phyloP scores from a whole-genome alignment of 1,139 yeast genomes.

The Magnusiomyces suaveolens region DNA sequence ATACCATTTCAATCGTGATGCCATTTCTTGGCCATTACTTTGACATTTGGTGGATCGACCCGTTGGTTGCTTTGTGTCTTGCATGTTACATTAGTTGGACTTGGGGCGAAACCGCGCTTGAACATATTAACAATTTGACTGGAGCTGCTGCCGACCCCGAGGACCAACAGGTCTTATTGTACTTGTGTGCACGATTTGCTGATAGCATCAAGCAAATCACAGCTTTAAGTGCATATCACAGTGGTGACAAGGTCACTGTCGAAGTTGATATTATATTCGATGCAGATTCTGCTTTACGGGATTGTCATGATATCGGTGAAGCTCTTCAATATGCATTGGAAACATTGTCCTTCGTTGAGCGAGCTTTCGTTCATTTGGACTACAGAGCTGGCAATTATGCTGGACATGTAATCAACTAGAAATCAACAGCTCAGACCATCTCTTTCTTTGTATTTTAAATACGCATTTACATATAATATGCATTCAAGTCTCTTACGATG shows the following conservation, averaged over 20 bases:
- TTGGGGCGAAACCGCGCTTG: conserved; percentile 55
- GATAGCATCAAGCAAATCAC: conserved; percentile 57
- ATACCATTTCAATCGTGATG: conserved; percentile 57
- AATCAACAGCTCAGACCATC: neutral
- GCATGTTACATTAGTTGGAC: conserved; percentile 54
- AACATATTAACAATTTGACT: conserved; percentile 63
- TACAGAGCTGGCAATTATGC: conserved; percentile 38
- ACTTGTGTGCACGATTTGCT: conserved; percentile 60
- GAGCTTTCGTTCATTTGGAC: conserved; percentile 76
- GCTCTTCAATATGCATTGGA: conserved; percentile 73
- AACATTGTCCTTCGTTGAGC: conserved; percentile 63
- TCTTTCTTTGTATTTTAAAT: neutral
- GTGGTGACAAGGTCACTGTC: conserved; percentile 66
- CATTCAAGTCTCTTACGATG: neutral
- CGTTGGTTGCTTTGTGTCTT: conserved; percentile 57
- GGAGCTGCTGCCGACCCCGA: conserved; percentile 59
- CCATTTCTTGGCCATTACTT: conserved; percentile 50
- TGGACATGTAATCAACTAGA: conserved; percentile 27
- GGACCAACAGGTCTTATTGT: conserved; percentile 58
- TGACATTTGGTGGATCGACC: conserved; percentile 62
- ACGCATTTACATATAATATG: no score
- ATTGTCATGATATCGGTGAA: conserved; percentile 73
- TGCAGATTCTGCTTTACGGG: conserved; percentile 46
- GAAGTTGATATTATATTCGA: conserved; percentile 67
- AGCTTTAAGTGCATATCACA: conserved; percentile 63